Evolutionary conservation across 2,329 filamentous ascomycete genomes (phyloP).

Genomic region (Aspergillus ochraceus): DNA sequence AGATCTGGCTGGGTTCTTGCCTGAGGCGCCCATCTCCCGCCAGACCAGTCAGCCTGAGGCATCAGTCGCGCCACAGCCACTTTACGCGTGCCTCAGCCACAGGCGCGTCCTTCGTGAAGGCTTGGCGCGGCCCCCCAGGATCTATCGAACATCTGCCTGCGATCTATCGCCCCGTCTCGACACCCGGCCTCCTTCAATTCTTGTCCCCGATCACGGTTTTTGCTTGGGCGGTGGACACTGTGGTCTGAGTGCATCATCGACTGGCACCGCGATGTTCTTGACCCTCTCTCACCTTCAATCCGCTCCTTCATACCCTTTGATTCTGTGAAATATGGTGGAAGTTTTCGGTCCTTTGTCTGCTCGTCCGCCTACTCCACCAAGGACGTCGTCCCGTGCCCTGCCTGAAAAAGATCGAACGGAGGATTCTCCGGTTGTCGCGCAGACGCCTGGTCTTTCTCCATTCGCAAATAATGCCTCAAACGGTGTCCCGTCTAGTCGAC

Average conservation of each 20-base stretch:
- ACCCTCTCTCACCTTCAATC: slow-evolving; percentile 14
- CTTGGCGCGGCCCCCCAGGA: slow-evolving; percentile 22
- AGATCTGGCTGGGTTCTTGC: background rate
- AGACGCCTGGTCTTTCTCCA: slow-evolving; percentile 46
- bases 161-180: slow-evolving; percentile 1
- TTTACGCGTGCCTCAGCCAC: slow-evolving; percentile 36
- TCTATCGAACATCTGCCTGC: slow-evolving; percentile 2
- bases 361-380: slow-evolving; percentile 59
- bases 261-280: slow-evolving; percentile 31
- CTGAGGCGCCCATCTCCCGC: background rate
- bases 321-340: slow-evolving; percentile 42
- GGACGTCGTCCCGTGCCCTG: slow-evolving; percentile 35
- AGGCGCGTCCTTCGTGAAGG: slow-evolving; percentile 17
- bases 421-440: slow-evolving; percentile 31
- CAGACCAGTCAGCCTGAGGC: slow-evolving; percentile 23
- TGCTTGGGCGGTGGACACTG: slow-evolving; percentile 19
- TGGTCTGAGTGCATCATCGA: slow-evolving; percentile 17
- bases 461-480: slow-evolving; percentile 40
- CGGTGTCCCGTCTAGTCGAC: slow-evolving; percentile 38
- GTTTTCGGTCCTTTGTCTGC: slow-evolving; percentile 49
- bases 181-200: slow-evolving; percentile 3
- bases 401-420: slow-evolving; percentile 40
- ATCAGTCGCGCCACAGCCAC: slow-evolving; percentile 28
- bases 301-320: slow-evolving; percentile 16
- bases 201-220: slow-evolving; percentile 3